Conservation (phyloP, 1,284 basidiomycete species). For the Ganoderma meredithae region DNA sequence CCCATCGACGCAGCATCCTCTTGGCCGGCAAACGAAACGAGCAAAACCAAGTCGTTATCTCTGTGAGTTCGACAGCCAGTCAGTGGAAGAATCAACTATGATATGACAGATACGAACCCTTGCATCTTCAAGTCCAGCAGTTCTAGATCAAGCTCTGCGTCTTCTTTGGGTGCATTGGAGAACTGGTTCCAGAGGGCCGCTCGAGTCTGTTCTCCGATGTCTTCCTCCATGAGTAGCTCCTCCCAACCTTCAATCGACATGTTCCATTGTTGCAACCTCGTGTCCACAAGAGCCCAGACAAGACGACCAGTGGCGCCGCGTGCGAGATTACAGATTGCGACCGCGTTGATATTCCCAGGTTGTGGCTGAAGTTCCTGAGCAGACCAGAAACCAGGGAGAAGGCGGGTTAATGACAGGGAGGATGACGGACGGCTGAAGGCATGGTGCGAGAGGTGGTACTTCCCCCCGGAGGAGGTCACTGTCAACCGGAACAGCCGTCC, state of each 20-base stretch:
- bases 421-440: slow-evolving; percentile 64
- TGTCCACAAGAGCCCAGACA: slow-evolving; percentile 72
- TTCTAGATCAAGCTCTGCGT: slow-evolving; percentile 67
- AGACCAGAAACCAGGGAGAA: slow-evolving; percentile 66
- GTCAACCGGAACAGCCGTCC: slow-evolving; percentile 72
- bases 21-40: slow-evolving; percentile 71
- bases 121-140: slow-evolving; percentile 72
- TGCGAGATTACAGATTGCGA: slow-evolving; percentile 57
- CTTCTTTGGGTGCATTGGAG: slow-evolving; percentile 45
- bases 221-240: slow-evolving; percentile 61
- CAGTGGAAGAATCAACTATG: neutral
- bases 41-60: slow-evolving; percentile 59
- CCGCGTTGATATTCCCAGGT: slow-evolving; percentile 64
- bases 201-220: slow-evolving; percentile 54
- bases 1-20: slow-evolving; percentile 55
- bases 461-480: slow-evolving; percentile 72
- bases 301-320: slow-evolving; percentile 50
- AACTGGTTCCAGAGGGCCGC: slow-evolving; percentile 54
- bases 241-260: slow-evolving; percentile 74
- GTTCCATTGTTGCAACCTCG: slow-evolving; percentile 72
- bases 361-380: slow-evolving; percentile 44
- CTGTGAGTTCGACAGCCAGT: slow-evolving; percentile 40
- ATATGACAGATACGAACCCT: slow-evolving; percentile 49
- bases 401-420: slow-evolving; percentile 60
- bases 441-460: slow-evolving; percentile 63